Evolutionary conservation across 305 asterid species (phyloP).

Genomic region (Caryopteris hybrid): DNA sequence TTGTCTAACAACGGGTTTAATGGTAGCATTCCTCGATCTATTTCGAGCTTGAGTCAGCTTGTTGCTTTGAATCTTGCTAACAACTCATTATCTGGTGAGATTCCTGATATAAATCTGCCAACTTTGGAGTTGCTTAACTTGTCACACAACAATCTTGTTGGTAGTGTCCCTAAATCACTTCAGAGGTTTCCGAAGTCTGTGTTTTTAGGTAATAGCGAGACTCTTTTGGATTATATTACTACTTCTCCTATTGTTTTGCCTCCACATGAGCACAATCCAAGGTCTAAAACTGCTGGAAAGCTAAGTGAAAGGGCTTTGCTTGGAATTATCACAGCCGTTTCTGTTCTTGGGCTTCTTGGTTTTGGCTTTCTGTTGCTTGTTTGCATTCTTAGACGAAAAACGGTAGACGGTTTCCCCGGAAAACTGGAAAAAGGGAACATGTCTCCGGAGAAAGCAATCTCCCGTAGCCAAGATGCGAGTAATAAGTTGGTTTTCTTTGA

Average conservation of each 20-base stretch:
- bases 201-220: slow-evolving; percentile 53
- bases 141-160: slow-evolving; percentile 64
- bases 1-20: slow-evolving; percentile 66
- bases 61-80: slow-evolving; percentile 62
- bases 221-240: slow-evolving; percentile 37
- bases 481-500: slow-evolving; percentile 82
- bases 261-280: slow-evolving; percentile 37
- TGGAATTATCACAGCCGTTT: slow-evolving; percentile 59
- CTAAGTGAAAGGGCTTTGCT: slow-evolving; percentile 65
- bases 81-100: slow-evolving; percentile 58
- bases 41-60: slow-evolving; percentile 55
- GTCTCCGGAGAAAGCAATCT: slow-evolving; percentile 77
- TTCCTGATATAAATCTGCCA: slow-evolving; percentile 56
- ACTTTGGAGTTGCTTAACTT: slow-evolving; percentile 61
- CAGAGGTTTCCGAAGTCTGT: slow-evolving; percentile 68
- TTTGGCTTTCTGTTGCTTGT: slow-evolving; percentile 61
- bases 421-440: slow-evolving; percentile 65
- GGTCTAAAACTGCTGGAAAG: slow-evolving; percentile 36
- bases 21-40: slow-evolving; percentile 55
- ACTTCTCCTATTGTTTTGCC: slow-evolving; percentile 45
- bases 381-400: slow-evolving; percentile 45
- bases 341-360: slow-evolving; percentile 65
- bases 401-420: slow-evolving; percentile 44
- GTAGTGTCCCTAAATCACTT: slow-evolving; percentile 74
- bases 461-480: slow-evolving; percentile 63